Evolutionary conservation across 192 early-diverging fungal genomes (phyloP).

Genomic region (Glomus cerebriforme): DNA sequence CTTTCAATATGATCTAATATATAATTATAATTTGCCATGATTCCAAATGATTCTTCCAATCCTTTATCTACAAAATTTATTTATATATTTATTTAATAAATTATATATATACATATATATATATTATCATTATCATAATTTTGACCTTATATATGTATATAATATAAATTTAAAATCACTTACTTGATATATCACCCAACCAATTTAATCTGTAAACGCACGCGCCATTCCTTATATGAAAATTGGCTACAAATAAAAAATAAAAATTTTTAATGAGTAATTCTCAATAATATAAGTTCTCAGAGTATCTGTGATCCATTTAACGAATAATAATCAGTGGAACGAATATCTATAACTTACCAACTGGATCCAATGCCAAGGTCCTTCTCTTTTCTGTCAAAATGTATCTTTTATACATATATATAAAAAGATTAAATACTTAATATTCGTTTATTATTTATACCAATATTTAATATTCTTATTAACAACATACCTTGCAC

Average conservation of each 20-base stretch:
- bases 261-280: neutral
- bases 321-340: too few relatives aligned
- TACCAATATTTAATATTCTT: neutral
- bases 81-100: neutral
- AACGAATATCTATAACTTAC: slow-evolving; percentile 46
- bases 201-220: slow-evolving; percentile 87
- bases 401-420: slow-evolving; percentile 49
- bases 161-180: neutral
- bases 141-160: too few relatives aligned
- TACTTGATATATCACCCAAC: slow-evolving; percentile 80
- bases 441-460: neutral
- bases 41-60: slow-evolving; percentile 80
- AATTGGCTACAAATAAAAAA: slow-evolving; percentile 62
- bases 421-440: neutral
- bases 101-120: neutral
- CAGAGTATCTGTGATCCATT: too few relatives aligned
- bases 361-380: slow-evolving; percentile 82
- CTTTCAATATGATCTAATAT: slow-evolving; percentile 70
- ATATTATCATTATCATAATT: too few relatives aligned
- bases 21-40: slow-evolving; percentile 97
- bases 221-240: slow-evolving; percentile 93
- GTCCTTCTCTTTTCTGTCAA: slow-evolving; percentile 66
- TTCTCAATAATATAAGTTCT: neutral
- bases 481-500: slow-evolving; percentile 46
- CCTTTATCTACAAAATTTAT: slow-evolving; percentile 52